Evolutionary conservation across 352 stramenopile genomes (phyloP).

Genomic region (Globisporangium yorkense): DNA sequence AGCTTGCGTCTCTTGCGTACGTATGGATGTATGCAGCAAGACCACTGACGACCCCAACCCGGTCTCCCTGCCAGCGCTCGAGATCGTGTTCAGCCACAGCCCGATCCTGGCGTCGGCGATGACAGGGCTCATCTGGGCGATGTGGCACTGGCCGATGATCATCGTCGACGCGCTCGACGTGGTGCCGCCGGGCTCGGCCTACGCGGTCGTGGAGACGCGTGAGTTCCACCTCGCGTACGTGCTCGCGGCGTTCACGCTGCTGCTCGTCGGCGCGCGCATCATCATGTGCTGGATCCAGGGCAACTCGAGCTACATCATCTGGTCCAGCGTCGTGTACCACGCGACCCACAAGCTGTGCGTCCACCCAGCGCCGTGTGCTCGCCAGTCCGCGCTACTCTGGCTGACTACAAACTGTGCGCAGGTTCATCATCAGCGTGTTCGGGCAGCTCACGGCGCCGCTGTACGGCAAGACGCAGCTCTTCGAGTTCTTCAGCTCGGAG

Average conservation of each 20-base stretch:
- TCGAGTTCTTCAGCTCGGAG: constrained; percentile 84
- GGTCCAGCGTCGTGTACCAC: constrained; percentile 85
- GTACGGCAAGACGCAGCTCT: constrained; percentile 78
- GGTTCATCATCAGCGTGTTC: constrained; percentile 87
- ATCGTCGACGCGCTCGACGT: constrained; percentile 77
- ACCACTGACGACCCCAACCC: not conserved
- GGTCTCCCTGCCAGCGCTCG: constrained; percentile 38
- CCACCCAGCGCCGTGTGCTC: not conserved
- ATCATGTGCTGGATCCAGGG: constrained; percentile 91
- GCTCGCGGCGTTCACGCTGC: constrained; percentile 66
- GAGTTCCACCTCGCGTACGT: constrained; percentile 81
- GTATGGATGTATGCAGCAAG: not conserved
- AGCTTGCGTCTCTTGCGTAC: not conserved
- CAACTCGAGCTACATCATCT: constrained; percentile 86
- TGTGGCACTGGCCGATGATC: constrained; percentile 88
- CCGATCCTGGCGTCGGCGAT: constrained; percentile 83
- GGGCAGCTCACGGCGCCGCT: constrained; percentile 77
- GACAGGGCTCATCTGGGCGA: constrained; percentile 76
- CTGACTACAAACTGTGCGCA: constrained; percentile 10
- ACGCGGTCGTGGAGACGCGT: constrained; percentile 68
- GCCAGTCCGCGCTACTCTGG: too few relatives aligned
- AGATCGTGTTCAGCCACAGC: constrained; percentile 86
- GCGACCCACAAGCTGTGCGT: constrained; percentile 81
- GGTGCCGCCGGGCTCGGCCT: constrained; percentile 66
- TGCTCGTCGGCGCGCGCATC: constrained; percentile 79